Evolutionary conservation across 2,329 filamentous ascomycete genomes (phyloP).

Genomic region (Penicillium brasilianum): DNA sequence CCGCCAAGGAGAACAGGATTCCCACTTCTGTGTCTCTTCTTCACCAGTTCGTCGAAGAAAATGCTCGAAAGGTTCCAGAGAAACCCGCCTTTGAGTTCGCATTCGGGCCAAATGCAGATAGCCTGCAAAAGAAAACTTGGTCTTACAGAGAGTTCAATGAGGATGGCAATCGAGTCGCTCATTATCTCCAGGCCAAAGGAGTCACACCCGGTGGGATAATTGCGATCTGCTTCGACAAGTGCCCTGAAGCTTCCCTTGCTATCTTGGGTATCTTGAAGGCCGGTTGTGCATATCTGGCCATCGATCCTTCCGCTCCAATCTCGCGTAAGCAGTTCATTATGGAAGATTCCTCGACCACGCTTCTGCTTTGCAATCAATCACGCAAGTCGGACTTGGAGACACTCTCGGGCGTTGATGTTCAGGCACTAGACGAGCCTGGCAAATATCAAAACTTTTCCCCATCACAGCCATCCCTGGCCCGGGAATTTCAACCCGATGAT

Average conservation of each 20-base stretch:
- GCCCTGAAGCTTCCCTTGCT: slow-evolving; percentile 79
- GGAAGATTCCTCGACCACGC: slow-evolving; percentile 69
- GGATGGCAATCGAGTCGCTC: slow-evolving; percentile 73
- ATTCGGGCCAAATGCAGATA: slow-evolving; percentile 56
- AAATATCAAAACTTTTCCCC: slow-evolving; percentile 43
- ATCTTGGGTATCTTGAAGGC: slow-evolving; percentile 83
- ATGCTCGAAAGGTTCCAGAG: slow-evolving; percentile 61
- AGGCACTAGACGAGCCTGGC: slow-evolving; percentile 53
- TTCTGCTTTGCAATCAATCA: slow-evolving; percentile 64
- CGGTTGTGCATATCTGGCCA: slow-evolving; percentile 78
- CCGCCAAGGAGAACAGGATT: slow-evolving; percentile 64
- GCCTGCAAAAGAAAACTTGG: slow-evolving; percentile 64
- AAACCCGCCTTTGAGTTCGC: slow-evolving; percentile 78
- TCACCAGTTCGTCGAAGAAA: slow-evolving; percentile 77
- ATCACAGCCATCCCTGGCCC: slow-evolving; percentile 41
- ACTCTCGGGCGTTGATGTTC: slow-evolving; percentile 44
- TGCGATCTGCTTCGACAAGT: slow-evolving; percentile 82
- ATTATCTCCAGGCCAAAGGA: slow-evolving; percentile 61
- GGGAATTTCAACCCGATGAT: slow-evolving; percentile 54
- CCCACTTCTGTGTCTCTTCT: slow-evolving; percentile 65
- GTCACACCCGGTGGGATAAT: slow-evolving; percentile 66
- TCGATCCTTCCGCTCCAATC: slow-evolving; percentile 75
- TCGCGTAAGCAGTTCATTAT: slow-evolving; percentile 79
- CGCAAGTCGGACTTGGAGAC: slow-evolving; percentile 47
- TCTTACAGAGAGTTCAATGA: slow-evolving; percentile 74